Evolutionary conservation across 139 green algal genomes (phyloP), one percentile per base, ranked within the genome.

Genomic region (Dunaliella sp.): DNA sequence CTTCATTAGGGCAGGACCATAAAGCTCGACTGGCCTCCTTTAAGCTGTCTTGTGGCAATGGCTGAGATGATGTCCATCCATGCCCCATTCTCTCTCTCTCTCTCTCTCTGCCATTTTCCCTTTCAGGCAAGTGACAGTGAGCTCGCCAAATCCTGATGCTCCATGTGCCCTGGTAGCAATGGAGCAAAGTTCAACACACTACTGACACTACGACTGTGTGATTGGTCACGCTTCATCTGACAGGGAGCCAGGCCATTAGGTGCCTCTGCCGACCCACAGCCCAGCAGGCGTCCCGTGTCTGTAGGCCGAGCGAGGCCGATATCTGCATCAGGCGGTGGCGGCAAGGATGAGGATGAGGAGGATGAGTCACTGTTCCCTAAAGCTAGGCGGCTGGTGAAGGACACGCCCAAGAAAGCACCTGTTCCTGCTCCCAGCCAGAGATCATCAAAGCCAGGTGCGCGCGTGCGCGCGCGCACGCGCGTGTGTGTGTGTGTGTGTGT

Each of bases 301-400:
- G 48, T 16, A 7, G 16, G 48, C 48, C 7, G 16, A 16, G 48
- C 48, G 7, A 65, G 48, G 48, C 48, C 48, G 7, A 26, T 16
- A 65, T 7, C 48, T 16, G 16, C 48, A 7, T 16, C 48, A 26
- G 48, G 7, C 7, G 48, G 48, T 16, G 16, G 16, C 48, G n/a
- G 12, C 33, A 36, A 37, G 30, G 30, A 81, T 38, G 81, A 85
- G n/a, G n/a, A n/a, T 57, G 81, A 85, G 7, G 76, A 81, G 1
- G 81, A 85, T 85, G 81, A 77, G 1, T 59, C 32, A 3, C 30
- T 79, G 38, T 85, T 48, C 57, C 81, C 81, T 7, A 77, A 78
- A 25, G 38, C 81, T 21, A 85, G 81, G 16, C 36, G 81, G 16
- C 58, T 85, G 24, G 81, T 85, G 1, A 85, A 85, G 38, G 75